Evolutionary conservation across 208 protist genomes (phyloP).

Genomic region (Wallacemonas sp.): DNA sequence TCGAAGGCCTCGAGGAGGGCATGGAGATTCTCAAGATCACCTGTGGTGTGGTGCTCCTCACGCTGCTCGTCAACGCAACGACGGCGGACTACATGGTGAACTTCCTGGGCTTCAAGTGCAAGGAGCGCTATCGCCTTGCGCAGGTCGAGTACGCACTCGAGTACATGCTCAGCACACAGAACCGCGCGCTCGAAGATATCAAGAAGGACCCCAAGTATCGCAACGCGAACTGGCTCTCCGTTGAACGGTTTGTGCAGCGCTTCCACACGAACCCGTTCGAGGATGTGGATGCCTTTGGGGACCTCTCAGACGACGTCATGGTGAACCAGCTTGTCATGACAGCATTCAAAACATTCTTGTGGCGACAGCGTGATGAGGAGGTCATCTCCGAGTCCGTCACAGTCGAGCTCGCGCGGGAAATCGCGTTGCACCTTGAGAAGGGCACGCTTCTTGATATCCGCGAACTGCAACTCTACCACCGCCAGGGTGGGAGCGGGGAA

Average conservation of each 20-base stretch:
- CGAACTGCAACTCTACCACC: conserved; percentile 45
- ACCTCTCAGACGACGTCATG: conserved; percentile 45
- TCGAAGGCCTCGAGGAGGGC: conserved; percentile 51
- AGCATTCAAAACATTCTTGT: conserved; percentile 67
- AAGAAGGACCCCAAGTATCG: conserved; percentile 73
- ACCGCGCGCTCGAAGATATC: conserved; percentile 44
- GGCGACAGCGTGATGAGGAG: conserved; percentile 70
- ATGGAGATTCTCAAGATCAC: conserved; percentile 69
- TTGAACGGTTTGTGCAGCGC: conserved; percentile 54
- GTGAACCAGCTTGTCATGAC: conserved; percentile 77
- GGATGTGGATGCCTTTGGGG: conserved; percentile 28
- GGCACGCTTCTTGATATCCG: conserved; percentile 50
- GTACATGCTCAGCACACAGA: conserved; percentile 33
- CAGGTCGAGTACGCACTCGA: conserved; percentile 71
- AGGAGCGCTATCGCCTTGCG: conserved; percentile 51
- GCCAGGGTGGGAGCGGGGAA: not conserved
- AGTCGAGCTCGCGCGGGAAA: conserved; percentile 30
- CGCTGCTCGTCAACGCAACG: conserved; percentile 73
- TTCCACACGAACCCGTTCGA: conserved; percentile 50
- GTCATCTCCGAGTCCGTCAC: conserved; percentile 73
- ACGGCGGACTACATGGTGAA: conserved; percentile 53
- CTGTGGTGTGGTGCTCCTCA: conserved; percentile 74
- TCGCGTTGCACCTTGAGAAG: conserved; percentile 34
- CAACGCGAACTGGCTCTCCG: conserved; percentile 69
- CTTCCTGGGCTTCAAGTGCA: conserved; percentile 58